A percentile compares a stretch with the other conserved stretches of the same genome.
Conservation (phyloP, 306 rosid genomes). For the Boehmeria nivea region DNA sequence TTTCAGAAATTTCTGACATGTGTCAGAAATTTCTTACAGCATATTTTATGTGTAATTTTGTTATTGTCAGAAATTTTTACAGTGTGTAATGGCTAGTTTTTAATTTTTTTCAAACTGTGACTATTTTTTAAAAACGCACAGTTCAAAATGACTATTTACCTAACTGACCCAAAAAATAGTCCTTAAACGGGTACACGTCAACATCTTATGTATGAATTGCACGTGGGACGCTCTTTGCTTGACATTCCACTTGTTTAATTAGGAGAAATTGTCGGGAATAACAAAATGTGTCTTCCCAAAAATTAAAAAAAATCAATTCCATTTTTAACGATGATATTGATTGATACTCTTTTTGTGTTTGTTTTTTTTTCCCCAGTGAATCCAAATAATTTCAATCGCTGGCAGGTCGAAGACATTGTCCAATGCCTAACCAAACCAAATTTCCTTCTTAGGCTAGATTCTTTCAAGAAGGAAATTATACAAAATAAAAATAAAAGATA, state of each 20-base stretch:
- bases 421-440: not conserved
- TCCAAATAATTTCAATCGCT: not conserved
- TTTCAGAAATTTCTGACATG: too few relatives aligned
- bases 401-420: constrained; percentile 15
- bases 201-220: constrained; percentile 5
- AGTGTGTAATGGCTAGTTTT: too few relatives aligned
- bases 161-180: not conserved
- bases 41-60: too few relatives aligned
- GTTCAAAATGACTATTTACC: too few relatives aligned
- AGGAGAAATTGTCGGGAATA: constrained; percentile 13
- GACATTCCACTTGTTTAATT: not conserved
- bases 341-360: not conserved
- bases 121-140: not conserved
- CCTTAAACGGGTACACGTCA: constrained; percentile 1
- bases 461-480: too few relatives aligned
- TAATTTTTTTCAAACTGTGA: too few relatives aligned
- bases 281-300: not conserved
- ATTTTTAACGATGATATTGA: not conserved
- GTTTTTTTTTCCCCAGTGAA: not conserved
- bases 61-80: too few relatives aligned
- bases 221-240: constrained; percentile 17
- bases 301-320: not conserved
- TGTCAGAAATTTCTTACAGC: too few relatives aligned
- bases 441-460: not conserved
- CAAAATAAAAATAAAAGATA: not conserved